Conservation (phyloP, 495 filamentous ascomycete species). For the Hypoxylon lienhwacheense region DNA sequence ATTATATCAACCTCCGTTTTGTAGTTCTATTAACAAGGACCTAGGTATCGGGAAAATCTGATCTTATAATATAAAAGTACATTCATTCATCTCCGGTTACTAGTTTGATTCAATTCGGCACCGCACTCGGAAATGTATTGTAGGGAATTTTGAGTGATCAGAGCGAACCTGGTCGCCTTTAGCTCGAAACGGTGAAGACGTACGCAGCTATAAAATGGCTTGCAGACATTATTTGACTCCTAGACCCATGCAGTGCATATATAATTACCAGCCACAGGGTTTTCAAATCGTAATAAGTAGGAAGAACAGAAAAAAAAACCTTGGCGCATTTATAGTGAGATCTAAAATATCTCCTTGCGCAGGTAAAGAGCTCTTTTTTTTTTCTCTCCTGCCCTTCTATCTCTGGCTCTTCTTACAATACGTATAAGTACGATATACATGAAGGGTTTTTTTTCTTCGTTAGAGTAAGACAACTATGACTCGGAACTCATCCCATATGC, state of each 20-base stretch:
- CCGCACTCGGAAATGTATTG: conserved; percentile 5
- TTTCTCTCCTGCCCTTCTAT: not conserved
- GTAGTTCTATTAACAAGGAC: not conserved
- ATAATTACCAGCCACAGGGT: conserved; percentile 3
- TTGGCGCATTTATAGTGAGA: conserved; percentile 31
- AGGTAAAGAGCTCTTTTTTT: conserved; percentile 16
- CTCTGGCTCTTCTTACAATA: no score
- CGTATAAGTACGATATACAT: no score
- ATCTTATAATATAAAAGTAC: not conserved
- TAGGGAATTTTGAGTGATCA: conserved; percentile 10
- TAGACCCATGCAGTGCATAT: no score
- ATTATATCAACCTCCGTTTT: no score
- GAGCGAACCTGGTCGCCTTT: conserved; percentile 1
- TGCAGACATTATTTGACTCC: conserved; percentile 19
- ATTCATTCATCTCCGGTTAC: conserved; percentile 18
- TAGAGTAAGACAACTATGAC: conserved; percentile 9
- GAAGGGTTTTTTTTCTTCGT: not conserved
- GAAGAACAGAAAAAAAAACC: conserved; percentile 8
- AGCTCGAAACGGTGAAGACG: conserved; percentile 12
- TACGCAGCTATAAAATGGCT: conserved; percentile 12
- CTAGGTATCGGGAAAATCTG: conserved; percentile 24
- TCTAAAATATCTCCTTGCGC: conserved; percentile 1
- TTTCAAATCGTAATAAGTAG: not conserved
- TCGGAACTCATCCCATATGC: conserved; percentile 6
- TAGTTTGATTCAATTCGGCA: conserved; percentile 18